Conservation (phyloP, 306 rosid genomes). For the Quercus alba region DNA sequence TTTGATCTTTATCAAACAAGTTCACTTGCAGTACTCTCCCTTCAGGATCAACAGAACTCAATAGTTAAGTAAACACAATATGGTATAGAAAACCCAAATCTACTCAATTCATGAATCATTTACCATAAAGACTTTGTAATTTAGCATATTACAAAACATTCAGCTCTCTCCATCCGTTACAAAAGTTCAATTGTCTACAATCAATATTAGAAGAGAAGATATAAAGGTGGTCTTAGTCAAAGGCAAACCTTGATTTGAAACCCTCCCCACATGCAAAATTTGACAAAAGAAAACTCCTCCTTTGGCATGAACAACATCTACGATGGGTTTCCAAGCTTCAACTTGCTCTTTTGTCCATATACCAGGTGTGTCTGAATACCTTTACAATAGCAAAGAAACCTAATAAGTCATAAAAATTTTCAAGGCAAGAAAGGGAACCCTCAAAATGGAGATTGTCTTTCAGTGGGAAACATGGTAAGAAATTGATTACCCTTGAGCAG, state of each 20-base stretch:
- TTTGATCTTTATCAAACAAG: no score
- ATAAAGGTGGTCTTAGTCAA: neutral
- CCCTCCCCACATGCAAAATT: constrained; percentile 55
- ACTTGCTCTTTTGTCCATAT: constrained; percentile 59
- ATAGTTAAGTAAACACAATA: no score
- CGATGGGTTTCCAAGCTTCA: constrained; percentile 58
- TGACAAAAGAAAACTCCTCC: constrained; percentile 56
- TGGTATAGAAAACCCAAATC: neutral
- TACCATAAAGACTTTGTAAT: no score
- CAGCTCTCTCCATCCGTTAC: no score
- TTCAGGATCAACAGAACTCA: no score
- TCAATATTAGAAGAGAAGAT: neutral
- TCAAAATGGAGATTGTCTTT: neutral
- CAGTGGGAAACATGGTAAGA: neutral
- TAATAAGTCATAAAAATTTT: neutral
- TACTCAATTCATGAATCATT: neutral
- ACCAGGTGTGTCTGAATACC: constrained; percentile 38
- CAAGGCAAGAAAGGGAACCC: neutral
- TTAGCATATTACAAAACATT: no score
- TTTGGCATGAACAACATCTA: constrained; percentile 56
- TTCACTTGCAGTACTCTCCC: no score
- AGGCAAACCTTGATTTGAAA: constrained; percentile 30
- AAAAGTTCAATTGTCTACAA: neutral
- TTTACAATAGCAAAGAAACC: neutral
- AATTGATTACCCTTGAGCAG: constrained; percentile 47